Evolutionary conservation across 2,329 filamentous ascomycete genomes (phyloP), one percentile per base, ranked within the genome.

Genomic region (Aschersonia sp.): DNA sequence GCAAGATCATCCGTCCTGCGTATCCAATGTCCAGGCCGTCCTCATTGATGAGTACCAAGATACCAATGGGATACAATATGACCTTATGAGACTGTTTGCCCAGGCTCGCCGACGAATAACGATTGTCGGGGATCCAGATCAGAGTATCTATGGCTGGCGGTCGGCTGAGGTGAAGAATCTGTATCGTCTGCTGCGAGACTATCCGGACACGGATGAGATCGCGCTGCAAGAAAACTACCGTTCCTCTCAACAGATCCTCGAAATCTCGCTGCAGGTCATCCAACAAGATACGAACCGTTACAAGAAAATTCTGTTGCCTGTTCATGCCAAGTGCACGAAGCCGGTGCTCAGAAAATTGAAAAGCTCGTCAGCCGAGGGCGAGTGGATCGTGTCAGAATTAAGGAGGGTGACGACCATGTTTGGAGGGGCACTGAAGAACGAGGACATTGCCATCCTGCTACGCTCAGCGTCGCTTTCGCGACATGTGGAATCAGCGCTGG

Each of bases 41-140:
- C 72, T 98, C 43, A 94, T 98, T 52, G 90, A 98, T 60, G 90
- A 98, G 60, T 98, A 96, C 53, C 90, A 98, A 64, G 90, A 98
- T 65, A 97, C 90, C 6, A 98, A 97, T 60, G 78, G 87, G 22
- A 82, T 96, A 5, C 90, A 98, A 63, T 97, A 94, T 58, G 87
- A 96, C 55, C 69, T 98, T 42, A 96, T 96, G 88, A 83, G 78
- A 52, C 73, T 95, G 1, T 82, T 98, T 57, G 87, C 89, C 2
- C 79, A 87, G 51, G 68, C 72, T 29, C 73, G 75, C 42, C 76
- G 78, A 48, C 76, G 80, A n/a, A 90, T 97, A 55, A 97, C 90
- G 1, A 86, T 96, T 50, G 92, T 98, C 5, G 92, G 90, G 35
- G 90, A 98, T 60, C 90, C 92, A 0, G 92, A 98, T 61, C 90